These are phyloP conservation scores for Calcarisporium arbuscula DNA, from an alignment of 2,329 filamentous ascomycete genomes.

Conservation along the genomic window DNA sequence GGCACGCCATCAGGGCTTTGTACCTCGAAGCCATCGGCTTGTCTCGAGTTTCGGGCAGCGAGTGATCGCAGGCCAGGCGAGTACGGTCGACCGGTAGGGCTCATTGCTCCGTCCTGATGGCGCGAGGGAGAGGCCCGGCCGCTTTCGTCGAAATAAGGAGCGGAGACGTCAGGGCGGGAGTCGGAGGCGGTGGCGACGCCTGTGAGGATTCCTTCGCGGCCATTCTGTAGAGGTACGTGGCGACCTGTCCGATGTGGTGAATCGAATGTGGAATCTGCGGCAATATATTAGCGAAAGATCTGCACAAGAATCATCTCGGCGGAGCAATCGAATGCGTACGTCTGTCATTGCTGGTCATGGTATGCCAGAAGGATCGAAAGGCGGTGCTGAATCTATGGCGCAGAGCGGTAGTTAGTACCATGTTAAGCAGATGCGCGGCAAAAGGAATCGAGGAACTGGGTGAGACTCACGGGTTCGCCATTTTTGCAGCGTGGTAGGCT, in stretches of 20 bases:
- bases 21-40: conserved; percentile 62
- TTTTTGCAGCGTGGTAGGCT: too few species aligned
- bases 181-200: conserved; percentile 86
- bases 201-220: conserved; percentile 74
- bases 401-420: conserved; percentile 5
- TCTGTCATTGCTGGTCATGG: conserved; percentile 68
- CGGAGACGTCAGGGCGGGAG: conserved; percentile 77
- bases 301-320: conserved; percentile 1
- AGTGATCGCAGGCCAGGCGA: conserved; percentile 85
- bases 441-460: not conserved
- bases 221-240: conserved; percentile 82
- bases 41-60: conserved; percentile 58
- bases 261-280: conserved; percentile 79
- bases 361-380: conserved; percentile 93
- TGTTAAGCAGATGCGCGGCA: not conserved
- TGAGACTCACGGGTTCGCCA: conserved; percentile 15
- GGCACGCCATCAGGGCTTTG: conserved; percentile 77
- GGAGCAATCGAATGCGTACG: conserved; percentile 38
- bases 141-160: conserved; percentile 70
- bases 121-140: conserved; percentile 45
- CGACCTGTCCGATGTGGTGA: conserved; percentile 87
- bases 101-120: too few species aligned
- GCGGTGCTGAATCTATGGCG: conserved; percentile 55
- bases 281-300: conserved; percentile 1
- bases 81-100: conserved; percentile 56